Evolutionary conservation across 257 asterid species (phyloP), one percentile per base, ranked within the genome.

Genomic region (Hygrophila difformis): DNA sequence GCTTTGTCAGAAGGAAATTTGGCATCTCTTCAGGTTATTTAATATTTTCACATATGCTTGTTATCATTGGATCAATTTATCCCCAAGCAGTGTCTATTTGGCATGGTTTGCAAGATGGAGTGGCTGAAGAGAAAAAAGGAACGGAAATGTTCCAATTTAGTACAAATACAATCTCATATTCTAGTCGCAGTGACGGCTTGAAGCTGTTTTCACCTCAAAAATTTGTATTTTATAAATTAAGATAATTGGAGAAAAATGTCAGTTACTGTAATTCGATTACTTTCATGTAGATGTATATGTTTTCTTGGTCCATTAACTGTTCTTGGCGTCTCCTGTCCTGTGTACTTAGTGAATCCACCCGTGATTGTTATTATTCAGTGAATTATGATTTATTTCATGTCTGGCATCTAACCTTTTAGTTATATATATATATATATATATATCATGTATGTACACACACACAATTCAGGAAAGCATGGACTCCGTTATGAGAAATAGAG

Each of bases 381-480:
- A 24, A 45, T 56, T 41, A 23, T 59, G 51, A 12, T 42, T 36
- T 17, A 57, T 36, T n/a, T 54, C 49, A 33, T 57, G 26, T 24
- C 29, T 24, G 29, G 29, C 29, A 24, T 24, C 29, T 24, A 24
- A n/a, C n/a, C n/a, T n/a, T n/a, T n/a, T n/a, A n/a, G n/a, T n/a
- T n/a, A n/a, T n/a, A n/a, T n/a, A n/a, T n/a, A n/a, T n/a, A n/a
- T n/a, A n/a, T n/a, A n/a, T n/a, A n/a, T n/a, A n/a, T n/a, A n/a
- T n/a, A n/a, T n/a, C n/a, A n/a, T n/a, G n/a, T n/a, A n/a, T n/a
- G n/a, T n/a, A n/a, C n/a, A n/a, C n/a, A n/a, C n/a, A n/a, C n/a
- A n/a, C n/a, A n/a, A n/a, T n/a, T 51, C 84, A 86, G 99, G 95
- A 79, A 42, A 86, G 69, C 72, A 74, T 77, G 81, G 99, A 91